Evolutionary conservation across 2,329 filamentous ascomycete genomes (phyloP), one percentile per base, ranked within the genome.

Genomic region (Helotiales sp.): DNA sequence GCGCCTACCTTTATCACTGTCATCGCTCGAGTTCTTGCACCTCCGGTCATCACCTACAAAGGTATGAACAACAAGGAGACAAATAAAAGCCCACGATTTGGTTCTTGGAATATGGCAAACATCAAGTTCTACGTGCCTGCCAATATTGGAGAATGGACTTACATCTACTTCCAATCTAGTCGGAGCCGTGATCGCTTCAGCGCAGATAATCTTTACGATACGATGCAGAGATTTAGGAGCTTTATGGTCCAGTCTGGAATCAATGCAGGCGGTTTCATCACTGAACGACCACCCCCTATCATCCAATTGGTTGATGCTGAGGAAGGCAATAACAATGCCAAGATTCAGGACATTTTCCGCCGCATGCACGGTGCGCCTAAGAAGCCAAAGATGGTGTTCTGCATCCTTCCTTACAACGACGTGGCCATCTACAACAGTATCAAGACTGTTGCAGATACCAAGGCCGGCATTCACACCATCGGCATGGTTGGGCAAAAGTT

Each of bases 61-160:
- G 31, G 63, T 47, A 9, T 17, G 1, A 31, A 19, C 1, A 38
- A 24, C 0, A 62, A 62, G 33, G 57, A 67, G 60, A 69, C 40
- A 12, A 44, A 9, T 7, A 40, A 15, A 69, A 62, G 6, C 56
- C 64, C 51, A 57, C 79, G 55, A 1, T 73, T 75, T n/a, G 89
- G 87, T 0, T 78, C 79, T 1, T 95, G 90, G 90, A 91, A 92
- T 66, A 82, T 93, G 77, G 72, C 63, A 0, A 70, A 75, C 0
- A 77, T 83, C 13, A 80, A 78, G 58, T 87, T 93, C 46, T 73
- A 77, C 8, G 81, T 75, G 49, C 66, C 80, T 0, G 81, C 81
- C 0, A 67, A 53, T 5, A 79, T 87, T 30, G 67, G 70, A 0
- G 72, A 68, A 0, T 88, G 84, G 81, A 77, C 78, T 1, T 69